Conservation (phyloP, 2,329 filamentous ascomycete genomes). For the Mycosphaerelloides madeirae region DNA sequence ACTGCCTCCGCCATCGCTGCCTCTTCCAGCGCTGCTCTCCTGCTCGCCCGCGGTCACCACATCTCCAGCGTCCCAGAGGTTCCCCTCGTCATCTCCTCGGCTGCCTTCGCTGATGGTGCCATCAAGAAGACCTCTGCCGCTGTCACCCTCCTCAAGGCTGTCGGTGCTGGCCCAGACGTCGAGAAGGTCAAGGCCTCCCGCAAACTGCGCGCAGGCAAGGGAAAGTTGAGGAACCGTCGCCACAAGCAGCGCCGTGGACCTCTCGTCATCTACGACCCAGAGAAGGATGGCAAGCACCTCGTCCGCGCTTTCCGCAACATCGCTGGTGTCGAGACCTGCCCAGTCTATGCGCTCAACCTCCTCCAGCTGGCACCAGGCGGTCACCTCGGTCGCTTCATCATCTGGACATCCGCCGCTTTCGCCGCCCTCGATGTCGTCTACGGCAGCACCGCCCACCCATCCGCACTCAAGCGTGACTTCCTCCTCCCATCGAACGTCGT, state of each 20-base stretch:
- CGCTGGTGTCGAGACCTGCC: slow-evolving; percentile 92
- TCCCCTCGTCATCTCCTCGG: slow-evolving; percentile 90
- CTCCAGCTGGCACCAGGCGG: slow-evolving; percentile 98
- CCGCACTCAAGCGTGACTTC: slow-evolving; percentile 98
- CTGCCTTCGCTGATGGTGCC: slow-evolving; percentile 73
- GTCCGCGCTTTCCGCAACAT: slow-evolving; percentile 97
- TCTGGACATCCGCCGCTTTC: slow-evolving; percentile 98
- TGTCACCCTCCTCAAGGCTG: slow-evolving; percentile 78
- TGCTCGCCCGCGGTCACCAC: slow-evolving; percentile 95
- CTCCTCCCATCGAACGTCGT: slow-evolving; percentile 89
- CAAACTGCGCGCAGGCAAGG: slow-evolving; percentile 98
- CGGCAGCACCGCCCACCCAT: slow-evolving; percentile 83
- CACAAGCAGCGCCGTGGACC: slow-evolving; percentile 97
- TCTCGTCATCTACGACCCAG: slow-evolving; percentile 94
- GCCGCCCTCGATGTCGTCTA: slow-evolving; percentile 95
- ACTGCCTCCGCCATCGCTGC: slow-evolving; percentile 95
- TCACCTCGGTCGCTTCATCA: slow-evolving; percentile 96
- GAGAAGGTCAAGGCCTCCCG: slow-evolving; percentile 94
- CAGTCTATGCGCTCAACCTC: slow-evolving; percentile 92
- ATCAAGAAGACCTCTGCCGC: slow-evolving; percentile 86
- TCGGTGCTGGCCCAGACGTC: slow-evolving; percentile 85
- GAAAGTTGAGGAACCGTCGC: slow-evolving; percentile 94
- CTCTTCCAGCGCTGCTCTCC: slow-evolving; percentile 88
- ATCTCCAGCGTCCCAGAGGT: slow-evolving; percentile 90
- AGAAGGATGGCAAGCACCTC: slow-evolving; percentile 91